Percentiles rank a stretch among this genome's conserved stretches.
Evolutionary conservation across 202 grass and related monocot species (phyloP).

Genomic region (Carex arenaria): DNA sequence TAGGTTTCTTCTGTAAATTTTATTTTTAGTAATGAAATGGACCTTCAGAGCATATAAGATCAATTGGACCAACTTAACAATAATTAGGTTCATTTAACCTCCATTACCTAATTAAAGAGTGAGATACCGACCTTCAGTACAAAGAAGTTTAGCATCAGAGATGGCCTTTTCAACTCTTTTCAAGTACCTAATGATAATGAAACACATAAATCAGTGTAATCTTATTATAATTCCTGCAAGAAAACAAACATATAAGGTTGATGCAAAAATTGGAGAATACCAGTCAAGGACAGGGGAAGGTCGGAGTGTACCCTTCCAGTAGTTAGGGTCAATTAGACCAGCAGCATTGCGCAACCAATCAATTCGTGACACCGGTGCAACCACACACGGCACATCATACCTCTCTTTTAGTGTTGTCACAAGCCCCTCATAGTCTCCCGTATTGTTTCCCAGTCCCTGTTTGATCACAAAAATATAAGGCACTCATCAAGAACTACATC

Average conservation of each 20-base stretch:
- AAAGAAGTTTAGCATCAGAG: conserved; percentile 45
- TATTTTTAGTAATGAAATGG: no score
- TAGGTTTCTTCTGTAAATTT: no score
- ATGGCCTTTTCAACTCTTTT: conserved; percentile 57
- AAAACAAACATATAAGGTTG: neutral
- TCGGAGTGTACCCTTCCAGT: conserved; percentile 74
- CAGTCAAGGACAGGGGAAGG: conserved; percentile 78
- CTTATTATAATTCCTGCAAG: neutral
- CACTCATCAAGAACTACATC: neutral
- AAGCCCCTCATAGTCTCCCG: conserved; percentile 60
- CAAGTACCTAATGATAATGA: conserved; percentile 51
- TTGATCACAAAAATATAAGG: neutral
- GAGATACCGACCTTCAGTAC: conserved; percentile 24
- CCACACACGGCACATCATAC: conserved; percentile 53
- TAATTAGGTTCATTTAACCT: neutral
- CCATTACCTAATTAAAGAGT: neutral
- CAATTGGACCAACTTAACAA: neutral
- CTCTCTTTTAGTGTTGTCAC: conserved; percentile 45
- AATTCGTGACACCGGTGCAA: conserved; percentile 57
- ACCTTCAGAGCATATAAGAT: neutral
- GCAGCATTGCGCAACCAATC: conserved; percentile 91
- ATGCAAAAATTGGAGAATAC: conserved; percentile 15
- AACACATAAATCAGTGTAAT: conserved; percentile 14
- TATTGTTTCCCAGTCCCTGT: conserved; percentile 97
- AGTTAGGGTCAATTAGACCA: conserved; percentile 55